Conservation (phyloP, 768 basidiomycete genomes). For the Mycena epipterygia region DNA sequence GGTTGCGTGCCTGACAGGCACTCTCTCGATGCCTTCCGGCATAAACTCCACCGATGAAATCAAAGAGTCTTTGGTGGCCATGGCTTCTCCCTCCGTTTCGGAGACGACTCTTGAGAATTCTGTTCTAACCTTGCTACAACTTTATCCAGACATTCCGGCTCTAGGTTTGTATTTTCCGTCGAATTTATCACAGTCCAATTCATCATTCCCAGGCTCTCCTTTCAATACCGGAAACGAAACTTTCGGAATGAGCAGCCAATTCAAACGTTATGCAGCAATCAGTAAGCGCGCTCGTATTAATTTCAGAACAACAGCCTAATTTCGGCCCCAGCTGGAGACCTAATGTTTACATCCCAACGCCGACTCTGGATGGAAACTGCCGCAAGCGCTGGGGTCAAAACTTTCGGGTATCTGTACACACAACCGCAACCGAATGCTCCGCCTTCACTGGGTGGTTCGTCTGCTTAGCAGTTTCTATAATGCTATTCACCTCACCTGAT, state of each 20-base stretch:
- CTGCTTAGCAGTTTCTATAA: neutral
- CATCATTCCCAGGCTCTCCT: slow-evolving; percentile 49
- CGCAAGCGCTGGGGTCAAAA: slow-evolving; percentile 46
- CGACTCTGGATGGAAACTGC: slow-evolving; percentile 52
- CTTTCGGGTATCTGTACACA: slow-evolving; percentile 55
- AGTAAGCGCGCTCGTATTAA: neutral
- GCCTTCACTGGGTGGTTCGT: slow-evolving; percentile 48
- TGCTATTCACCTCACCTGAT: neutral
- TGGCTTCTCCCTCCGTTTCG: slow-evolving; percentile 44
- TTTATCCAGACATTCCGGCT: slow-evolving; percentile 59
- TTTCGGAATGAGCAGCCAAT: slow-evolving; percentile 54
- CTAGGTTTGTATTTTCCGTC: slow-evolving; percentile 18
- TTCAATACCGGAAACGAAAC: slow-evolving; percentile 58
- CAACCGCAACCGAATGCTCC: slow-evolving; percentile 42
- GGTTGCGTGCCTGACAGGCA: too few relatives aligned
- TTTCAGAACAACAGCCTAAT: too few relatives aligned
- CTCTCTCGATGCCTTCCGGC: too few relatives aligned
- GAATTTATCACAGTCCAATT: neutral
- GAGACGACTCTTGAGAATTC: slow-evolving; percentile 30
- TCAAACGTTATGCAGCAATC: slow-evolving; percentile 51
- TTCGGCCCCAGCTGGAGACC: slow-evolving; percentile 38
- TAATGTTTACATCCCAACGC: slow-evolving; percentile 41
- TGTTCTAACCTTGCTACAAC: slow-evolving; percentile 43
- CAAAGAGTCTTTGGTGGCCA: slow-evolving; percentile 31
- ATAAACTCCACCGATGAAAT: slow-evolving; percentile 43